Conservation (phyloP, 225 moss, liverwort and hornwort genomes). For the Rhytidiadelphus loreus region DNA sequence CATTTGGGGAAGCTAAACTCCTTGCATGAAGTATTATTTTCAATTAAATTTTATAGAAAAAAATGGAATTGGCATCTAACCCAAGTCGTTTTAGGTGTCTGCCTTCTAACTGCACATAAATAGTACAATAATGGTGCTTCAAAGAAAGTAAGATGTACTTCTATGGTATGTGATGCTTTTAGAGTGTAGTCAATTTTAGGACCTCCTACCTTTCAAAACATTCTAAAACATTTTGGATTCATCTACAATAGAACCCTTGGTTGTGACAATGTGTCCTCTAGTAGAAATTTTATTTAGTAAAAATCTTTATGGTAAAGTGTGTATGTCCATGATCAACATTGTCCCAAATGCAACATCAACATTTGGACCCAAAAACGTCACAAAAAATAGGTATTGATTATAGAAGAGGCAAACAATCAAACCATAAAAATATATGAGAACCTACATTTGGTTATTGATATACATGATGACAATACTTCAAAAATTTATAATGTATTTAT, state of each 20-base stretch:
- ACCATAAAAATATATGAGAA: neutral
- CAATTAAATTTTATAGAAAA: no score
- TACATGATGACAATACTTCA: neutral
- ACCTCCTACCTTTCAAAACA: neutral
- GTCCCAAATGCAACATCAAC: neutral
- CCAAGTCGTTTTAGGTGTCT: no score
- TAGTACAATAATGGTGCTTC: rapidly evolving
- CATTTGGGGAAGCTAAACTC: no score
- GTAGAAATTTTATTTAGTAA: neutral
- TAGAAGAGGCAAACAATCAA: neutral
- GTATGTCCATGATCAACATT: neutral
- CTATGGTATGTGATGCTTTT: rapidly evolving
- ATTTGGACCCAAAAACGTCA: neutral
- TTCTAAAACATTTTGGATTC: neutral
- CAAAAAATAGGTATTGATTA: neutral
- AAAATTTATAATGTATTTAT: neutral
- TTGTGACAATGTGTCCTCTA: neutral
- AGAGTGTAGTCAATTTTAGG: neutral
- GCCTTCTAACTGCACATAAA: no score
- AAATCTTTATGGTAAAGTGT: neutral
- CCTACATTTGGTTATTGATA: neutral
- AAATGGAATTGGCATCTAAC: no score
- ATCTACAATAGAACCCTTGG: neutral
- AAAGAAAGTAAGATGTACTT: neutral
- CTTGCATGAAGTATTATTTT: no score